Evolutionary conservation across 2,329 filamentous ascomycete genomes (phyloP), one percentile per base, ranked within the genome.

Genomic region (Cadophora malorum): DNA sequence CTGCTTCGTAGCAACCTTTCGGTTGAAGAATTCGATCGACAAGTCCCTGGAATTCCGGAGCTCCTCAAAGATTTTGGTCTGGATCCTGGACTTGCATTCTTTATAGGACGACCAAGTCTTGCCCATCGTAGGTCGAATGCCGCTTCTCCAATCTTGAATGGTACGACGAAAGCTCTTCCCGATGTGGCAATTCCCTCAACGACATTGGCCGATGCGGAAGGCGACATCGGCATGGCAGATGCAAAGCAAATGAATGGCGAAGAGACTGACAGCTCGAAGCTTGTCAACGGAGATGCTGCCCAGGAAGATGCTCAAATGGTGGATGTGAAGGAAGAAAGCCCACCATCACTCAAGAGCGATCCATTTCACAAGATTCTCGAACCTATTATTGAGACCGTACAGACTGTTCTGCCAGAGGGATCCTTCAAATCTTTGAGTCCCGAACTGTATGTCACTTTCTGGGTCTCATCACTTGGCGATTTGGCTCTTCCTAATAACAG

Each of bases 381-480:
- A 70, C 88, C 90, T 5, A 82, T 97, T 21, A 90, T 94, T 67
- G 86, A 91, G 9, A 85, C 88, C 35, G 85, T 97, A 21, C 86
- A 87, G 68, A 81, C 82, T 6, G 81, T 86, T 0, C 78, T 93
- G 12, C 86, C 91, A 0, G 79, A 86, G 1, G 85, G 88, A 8
- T 86, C 89, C 5, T 93, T 90, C 84, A 82, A 87, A 12, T 87
- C 87, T 61, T 86, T 97, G 63, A 94, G 89, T 53, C 84, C 93
- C 0, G 89, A 92, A 35, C 95, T 97, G 78, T 97, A 93, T 76
- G 88, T 92, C 53, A 92, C 91, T 0, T 99, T 99, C 80, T 99
- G 96, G 96, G 90, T 94, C 62, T 84, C 97, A 14, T 90, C 93
- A 33, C 85, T 96, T 3, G 89, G 91, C 56, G 95, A 99, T 77